Conservation (phyloP, 805 yeast genomes). For the Debaryomyces tyrocola region DNA sequence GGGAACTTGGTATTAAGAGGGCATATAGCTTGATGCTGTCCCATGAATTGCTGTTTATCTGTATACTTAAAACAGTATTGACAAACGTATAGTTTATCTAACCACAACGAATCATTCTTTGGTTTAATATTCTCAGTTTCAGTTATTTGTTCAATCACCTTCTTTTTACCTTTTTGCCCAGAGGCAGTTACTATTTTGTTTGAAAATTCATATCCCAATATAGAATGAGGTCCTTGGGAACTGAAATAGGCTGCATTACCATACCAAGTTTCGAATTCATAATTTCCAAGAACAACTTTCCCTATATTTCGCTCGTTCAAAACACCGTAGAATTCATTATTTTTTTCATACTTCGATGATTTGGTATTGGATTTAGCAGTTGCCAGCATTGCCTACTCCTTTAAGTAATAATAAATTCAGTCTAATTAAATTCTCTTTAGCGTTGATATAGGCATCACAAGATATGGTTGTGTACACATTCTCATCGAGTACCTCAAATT, state of each 20-base stretch:
- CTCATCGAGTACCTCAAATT: background rate
- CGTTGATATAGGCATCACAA: too few relatives aligned
- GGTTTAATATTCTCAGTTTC: background rate
- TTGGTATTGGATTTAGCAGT: background rate
- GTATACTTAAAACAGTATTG: slow-evolving; percentile 84
- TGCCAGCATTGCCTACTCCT: background rate
- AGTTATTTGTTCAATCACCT: background rate
- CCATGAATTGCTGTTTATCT: slow-evolving; percentile 42
- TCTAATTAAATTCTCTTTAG: too few relatives aligned
- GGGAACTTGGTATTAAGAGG: slow-evolving; percentile 28
- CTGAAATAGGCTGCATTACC: slow-evolving; percentile 78
- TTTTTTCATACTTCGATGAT: background rate
- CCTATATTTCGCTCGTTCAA: slow-evolving; percentile 61
- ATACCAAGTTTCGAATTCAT: slow-evolving; percentile 79
- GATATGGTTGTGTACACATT: background rate
- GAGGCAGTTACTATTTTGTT: slow-evolving; percentile 14
- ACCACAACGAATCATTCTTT: slow-evolving; percentile 43
- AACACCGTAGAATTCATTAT: slow-evolving; percentile 54
- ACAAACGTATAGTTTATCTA: slow-evolving; percentile 68
- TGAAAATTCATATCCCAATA: slow-evolving; percentile 43
- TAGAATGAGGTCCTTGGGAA: slow-evolving; percentile 33
- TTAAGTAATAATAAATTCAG: background rate
- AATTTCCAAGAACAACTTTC: slow-evolving; percentile 66
- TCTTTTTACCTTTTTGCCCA: slow-evolving; percentile 11
- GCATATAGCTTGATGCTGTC: slow-evolving; percentile 52